These are phyloP conservation scores for Candida patagonica DNA, from an alignment of 805 yeast species.

Conservation along the genomic window DNA sequence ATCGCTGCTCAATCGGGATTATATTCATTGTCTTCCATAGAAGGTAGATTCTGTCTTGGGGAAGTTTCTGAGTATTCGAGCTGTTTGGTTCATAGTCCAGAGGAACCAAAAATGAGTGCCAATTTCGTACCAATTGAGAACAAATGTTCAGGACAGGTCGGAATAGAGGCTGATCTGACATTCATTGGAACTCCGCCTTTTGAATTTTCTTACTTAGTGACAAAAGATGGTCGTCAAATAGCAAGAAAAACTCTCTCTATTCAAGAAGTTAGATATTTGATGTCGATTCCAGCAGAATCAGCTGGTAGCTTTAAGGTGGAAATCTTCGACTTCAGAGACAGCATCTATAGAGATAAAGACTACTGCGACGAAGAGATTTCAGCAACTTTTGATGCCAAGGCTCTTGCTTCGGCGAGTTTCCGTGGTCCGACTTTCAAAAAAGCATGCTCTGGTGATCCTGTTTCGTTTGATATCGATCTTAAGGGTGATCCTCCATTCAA, in stretches of 20 bases:
- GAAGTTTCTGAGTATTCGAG: conserved; percentile 46
- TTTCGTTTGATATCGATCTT: conserved; percentile 46
- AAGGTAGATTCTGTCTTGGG: conserved; percentile 61
- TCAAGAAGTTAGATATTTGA: conserved; percentile 38
- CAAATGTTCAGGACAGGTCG: conserved; percentile 87
- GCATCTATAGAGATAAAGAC: conserved; percentile 38
- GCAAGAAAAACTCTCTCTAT: conserved; percentile 24
- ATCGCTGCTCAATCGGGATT: conserved; percentile 48
- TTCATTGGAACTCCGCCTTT: conserved; percentile 79
- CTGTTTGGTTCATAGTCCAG: conserved; percentile 48
- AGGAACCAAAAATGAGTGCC: conserved; percentile 41
- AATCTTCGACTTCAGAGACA: conserved; percentile 56
- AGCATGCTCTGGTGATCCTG: conserved; percentile 41
- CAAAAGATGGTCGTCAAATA: conserved; percentile 28
- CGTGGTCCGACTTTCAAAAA: conserved; percentile 16
- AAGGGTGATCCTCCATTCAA: conserved; percentile 77
- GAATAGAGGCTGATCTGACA: conserved; percentile 61
- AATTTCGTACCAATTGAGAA: conserved; percentile 55
- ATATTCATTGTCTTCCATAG: conserved; percentile 46
- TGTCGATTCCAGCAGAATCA: conserved; percentile 62
- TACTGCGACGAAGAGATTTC: conserved; percentile 17
- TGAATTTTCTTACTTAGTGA: conserved; percentile 49
- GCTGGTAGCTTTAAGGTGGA: conserved; percentile 78
- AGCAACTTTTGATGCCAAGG: conserved; percentile 27
- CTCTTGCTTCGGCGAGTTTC: conserved; percentile 32